Evolutionary conservation across 108 stramenopile species (phyloP).

Genomic region (Skeletonema potamos): DNA sequence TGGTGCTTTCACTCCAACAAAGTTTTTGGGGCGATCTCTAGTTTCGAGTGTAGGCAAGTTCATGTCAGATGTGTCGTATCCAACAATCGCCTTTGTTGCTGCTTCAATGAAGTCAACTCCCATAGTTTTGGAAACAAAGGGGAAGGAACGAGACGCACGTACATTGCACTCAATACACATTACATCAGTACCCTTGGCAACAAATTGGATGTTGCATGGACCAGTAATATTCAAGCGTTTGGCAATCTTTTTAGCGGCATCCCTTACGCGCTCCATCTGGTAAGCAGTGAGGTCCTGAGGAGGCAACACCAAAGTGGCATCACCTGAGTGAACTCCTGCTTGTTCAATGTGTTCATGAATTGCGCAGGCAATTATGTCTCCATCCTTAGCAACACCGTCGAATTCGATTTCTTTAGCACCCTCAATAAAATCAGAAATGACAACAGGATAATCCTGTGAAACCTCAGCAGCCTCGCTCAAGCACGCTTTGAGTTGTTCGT

Average conservation of each 20-base stretch:
- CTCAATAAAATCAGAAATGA: slow-evolving; percentile 96
- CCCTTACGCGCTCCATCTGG: slow-evolving; percentile 80
- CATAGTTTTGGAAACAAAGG: slow-evolving; percentile 99
- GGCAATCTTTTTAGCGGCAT: slow-evolving; percentile 89
- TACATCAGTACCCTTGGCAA: slow-evolving; percentile 96
- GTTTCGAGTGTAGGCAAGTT: slow-evolving; percentile 89
- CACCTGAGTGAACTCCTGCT: slow-evolving; percentile 98
- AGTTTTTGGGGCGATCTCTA: slow-evolving; percentile 83
- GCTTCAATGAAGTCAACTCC: slow-evolving; percentile 96
- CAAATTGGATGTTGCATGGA: slow-evolving; percentile 98
- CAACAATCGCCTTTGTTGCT: slow-evolving; percentile 93
- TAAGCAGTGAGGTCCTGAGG: slow-evolving; percentile 87
- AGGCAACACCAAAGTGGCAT: slow-evolving; percentile 93
- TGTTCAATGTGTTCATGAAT: slow-evolving; percentile 99
- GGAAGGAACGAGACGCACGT: slow-evolving; percentile 96
- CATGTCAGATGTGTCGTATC: slow-evolving; percentile 82
- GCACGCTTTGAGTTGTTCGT: slow-evolving; percentile 87
- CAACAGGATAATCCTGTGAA: slow-evolving; percentile 96
- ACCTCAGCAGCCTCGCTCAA: slow-evolving; percentile 92
- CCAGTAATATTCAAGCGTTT: slow-evolving; percentile 96
- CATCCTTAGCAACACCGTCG: slow-evolving; percentile 95
- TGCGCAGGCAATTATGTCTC: slow-evolving; percentile 93
- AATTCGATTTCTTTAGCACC: slow-evolving; percentile 97
- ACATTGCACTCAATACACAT: slow-evolving; percentile 99
- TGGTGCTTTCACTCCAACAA: slow-evolving; percentile 97